phyloP scores from a whole-genome alignment of 164 flowering plant species.

The Buxus sempervirens region DNA sequence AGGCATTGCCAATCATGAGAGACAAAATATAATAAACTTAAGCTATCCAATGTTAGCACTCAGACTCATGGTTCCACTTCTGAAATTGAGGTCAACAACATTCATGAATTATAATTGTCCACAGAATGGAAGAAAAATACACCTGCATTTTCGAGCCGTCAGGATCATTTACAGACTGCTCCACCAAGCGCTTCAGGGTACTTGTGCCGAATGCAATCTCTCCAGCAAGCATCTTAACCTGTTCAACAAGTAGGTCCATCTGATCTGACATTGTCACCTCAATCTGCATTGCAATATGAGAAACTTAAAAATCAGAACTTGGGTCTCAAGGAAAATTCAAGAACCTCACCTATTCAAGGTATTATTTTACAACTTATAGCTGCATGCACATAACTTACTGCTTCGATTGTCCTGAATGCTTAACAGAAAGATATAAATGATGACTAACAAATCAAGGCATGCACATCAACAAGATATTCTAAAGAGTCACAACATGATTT shows the following conservation, averaged over 20 bases:
- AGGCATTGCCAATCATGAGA: no score
- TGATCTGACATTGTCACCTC: constrained; percentile 73
- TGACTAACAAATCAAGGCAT: neutral
- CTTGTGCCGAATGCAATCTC: constrained; percentile 97
- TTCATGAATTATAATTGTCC: neutral
- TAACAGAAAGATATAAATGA: neutral
- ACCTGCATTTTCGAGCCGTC: constrained; percentile 69
- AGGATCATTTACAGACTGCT: constrained; percentile 86
- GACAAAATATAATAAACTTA: no score
- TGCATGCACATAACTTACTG: neutral
- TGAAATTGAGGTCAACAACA: neutral
- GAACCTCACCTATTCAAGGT: no score
- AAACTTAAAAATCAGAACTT: constrained; percentile 5
- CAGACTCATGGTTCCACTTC: neutral
- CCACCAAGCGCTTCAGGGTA: constrained; percentile 85
- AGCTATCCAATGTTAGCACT: neutral
- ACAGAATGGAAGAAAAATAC: constrained; percentile 8
- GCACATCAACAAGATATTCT: neutral
- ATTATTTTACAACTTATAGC: neutral
- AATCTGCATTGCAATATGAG: constrained; percentile 32
- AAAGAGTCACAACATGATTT: constrained; percentile 3
- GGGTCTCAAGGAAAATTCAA: neutral
- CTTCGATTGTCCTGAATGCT: neutral
- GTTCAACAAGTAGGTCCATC: constrained; percentile 94
- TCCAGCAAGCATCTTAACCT: constrained; percentile 99